Evolutionary conservation across 108 stramenopile genomes (phyloP).

Genomic region (Pseudonitzschia pungens): DNA sequence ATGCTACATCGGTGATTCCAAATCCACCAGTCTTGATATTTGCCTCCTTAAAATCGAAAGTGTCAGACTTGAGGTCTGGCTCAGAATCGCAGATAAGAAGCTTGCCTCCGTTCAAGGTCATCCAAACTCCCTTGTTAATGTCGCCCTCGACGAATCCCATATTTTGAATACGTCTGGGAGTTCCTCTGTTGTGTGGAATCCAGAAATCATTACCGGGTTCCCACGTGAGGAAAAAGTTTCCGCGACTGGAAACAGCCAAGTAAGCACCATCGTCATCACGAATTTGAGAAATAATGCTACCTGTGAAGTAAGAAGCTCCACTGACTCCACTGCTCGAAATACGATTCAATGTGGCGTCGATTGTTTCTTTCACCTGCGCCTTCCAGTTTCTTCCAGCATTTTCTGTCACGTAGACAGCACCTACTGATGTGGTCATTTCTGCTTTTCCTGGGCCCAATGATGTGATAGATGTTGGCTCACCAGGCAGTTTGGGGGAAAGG

Average conservation of each 20-base stretch:
- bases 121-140: conserved; percentile 93
- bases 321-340: conserved; percentile 87
- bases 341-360: conserved; percentile 96
- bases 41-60: conserved; percentile 82
- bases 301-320: conserved; percentile 95
- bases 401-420: conserved; percentile 92
- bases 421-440: conserved; percentile 94
- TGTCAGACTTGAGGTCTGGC: conserved; percentile 60
- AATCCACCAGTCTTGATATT: conserved; percentile 97
- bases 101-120: conserved; percentile 96
- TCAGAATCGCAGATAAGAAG: conserved; percentile 53
- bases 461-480: conserved; percentile 89
- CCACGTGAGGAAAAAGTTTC: conserved; percentile 98
- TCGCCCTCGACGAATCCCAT: conserved; percentile 95
- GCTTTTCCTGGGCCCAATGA: conserved; percentile 87
- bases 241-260: conserved; percentile 89
- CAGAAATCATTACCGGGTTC: conserved; percentile 97
- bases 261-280: conserved; percentile 86
- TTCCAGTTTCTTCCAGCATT: conserved; percentile 97
- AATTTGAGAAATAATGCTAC: conserved; percentile 87
- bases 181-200: conserved; percentile 98
- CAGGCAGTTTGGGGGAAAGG: conserved; percentile 95
- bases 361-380: conserved; percentile 97
- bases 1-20: conserved; percentile 96
- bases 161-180: conserved; percentile 93